Evolutionary conservation across 2,329 filamentous ascomycete species (phyloP), one percentile per base, ranked within the genome.

Genomic region (Lasiodiplodia citricola): DNA sequence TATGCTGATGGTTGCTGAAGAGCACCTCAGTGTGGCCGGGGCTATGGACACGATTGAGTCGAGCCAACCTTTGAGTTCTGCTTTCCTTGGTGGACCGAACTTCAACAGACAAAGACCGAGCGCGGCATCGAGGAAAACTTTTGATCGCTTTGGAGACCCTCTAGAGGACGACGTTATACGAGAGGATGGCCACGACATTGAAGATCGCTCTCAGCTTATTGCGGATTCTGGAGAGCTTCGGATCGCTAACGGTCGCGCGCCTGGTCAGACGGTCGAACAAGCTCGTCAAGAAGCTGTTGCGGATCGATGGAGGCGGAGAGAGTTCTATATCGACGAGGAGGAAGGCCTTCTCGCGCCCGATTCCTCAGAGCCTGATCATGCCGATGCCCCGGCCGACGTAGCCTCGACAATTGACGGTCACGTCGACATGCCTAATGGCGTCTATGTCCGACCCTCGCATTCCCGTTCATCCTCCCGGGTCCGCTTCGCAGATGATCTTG

Each of bases 321-420:
- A 90, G 50, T 96, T 96, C 74, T 96, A 96, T 74, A 86, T 93
- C 0, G 93, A 96, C 69, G 91, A 94, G 78, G 93, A 96, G 81
- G 93, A 96, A 78, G 93, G 93, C 2, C 86, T 87, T 11, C 25
- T 51, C 18, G 23, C 50, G 6, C 31, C 51, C 16, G 37, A 57
- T 50, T 16, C 23, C 2, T n/a, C 25, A n/a, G 52, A 51, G n/a
- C 38, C 8, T 23, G 51, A 50, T 18, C 37, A 10, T 23, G 18
- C 13, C 2, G 66, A 63, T 2, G 35, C 37, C 6, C 4, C 50
- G 4, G 28, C 6, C 6, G 41, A 51, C 25, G 10, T 38, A 31
- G 2, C 47, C 2, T 25, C 21, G 3, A 18, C 35, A 2, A 57
- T 54, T 44, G 56, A 67, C 54, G 63, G 64, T 10, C 50, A 87